Base-by-base conservation (phyloP, 331 rosid genomes). In the Erythrophleum ivorense region DNA sequence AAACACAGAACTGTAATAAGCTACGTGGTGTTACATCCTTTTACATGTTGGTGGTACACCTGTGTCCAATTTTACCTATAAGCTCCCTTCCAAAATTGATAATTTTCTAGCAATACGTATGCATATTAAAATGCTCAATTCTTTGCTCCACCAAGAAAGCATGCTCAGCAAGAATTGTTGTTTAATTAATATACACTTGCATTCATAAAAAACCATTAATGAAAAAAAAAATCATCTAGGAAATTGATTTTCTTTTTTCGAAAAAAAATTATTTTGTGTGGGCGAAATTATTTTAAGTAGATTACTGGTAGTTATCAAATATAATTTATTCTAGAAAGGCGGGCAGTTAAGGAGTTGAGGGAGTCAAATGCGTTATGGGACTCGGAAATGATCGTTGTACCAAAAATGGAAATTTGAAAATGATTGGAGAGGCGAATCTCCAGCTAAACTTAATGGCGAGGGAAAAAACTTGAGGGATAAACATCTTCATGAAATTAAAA, bases 301-400 rank as follows among this genome's bases (percentile, higher is more conserved):
- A 5, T 33, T 15, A 7, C 40, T 19, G 15, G 11, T 60, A 4
- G 38, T 59, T 21, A 10, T 4, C 16, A 29, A 12, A 1, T 10
- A 29, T 43, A 59, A 29, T 10, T 29, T 9, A 18, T 19, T 19
- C 34, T 69, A 19, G 54, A 69, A 69, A 19, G 33, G 36, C 54
- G 54, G 74, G 19, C 74, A 21, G 38, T 43, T 5, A 12, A 31
- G 54, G 55, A 10, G n/a, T 69, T 69, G 74, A 69, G 74, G 49
- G 12, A 69, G 74, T 41, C 48, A 67, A 43, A 69, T 69, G 74
- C 38, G n/a, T 69, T 4, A 0, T 3, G 53, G 48, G 4, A 24
- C 0, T 41, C 14, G 53, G 41, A 10, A 68, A 41, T 10, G 36
- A 68, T 13, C n/a, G 29, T 1, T 16, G 2, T 9, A 46, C 33